These are phyloP conservation scores for Pyricularia sp. DNA, from an alignment of 2,329 filamentous ascomycete species.

Conservation along the genomic window DNA sequence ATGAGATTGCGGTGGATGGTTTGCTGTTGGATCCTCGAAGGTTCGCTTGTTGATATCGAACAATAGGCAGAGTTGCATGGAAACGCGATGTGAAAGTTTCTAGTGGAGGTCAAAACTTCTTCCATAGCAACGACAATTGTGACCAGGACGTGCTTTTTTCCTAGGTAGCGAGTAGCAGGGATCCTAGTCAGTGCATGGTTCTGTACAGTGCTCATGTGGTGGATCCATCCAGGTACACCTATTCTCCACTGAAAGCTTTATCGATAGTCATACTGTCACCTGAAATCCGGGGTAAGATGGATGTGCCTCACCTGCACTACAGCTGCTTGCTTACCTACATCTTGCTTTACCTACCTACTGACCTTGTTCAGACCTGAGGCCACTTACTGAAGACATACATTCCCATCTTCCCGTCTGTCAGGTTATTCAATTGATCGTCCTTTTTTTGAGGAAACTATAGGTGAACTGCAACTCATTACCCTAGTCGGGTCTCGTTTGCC, in stretches of 20 bases:
- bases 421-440: background rate
- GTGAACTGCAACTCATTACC: background rate
- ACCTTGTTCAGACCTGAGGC: background rate
- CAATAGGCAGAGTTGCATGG: background rate
- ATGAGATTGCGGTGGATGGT: background rate
- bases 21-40: background rate
- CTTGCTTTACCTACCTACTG: background rate
- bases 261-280: constrained; percentile 2
- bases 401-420: background rate
- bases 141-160: background rate
- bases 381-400: background rate
- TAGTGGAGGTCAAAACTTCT: background rate
- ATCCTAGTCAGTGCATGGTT: background rate
- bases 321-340: background rate
- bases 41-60: background rate
- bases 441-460: background rate
- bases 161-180: background rate
- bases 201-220: background rate
- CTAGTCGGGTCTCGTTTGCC: background rate
- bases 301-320: background rate
- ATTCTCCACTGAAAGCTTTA: background rate
- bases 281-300: constrained; percentile 1
- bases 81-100: constrained; percentile 1
- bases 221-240: background rate
- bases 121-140: background rate